Percentiles rank a stretch among this genome's conserved stretches.
These are phyloP conservation scores for Amanita pseudoporphyria DNA, from an alignment of 768 basidiomycete genomes.

Conservation along the genomic window DNA sequence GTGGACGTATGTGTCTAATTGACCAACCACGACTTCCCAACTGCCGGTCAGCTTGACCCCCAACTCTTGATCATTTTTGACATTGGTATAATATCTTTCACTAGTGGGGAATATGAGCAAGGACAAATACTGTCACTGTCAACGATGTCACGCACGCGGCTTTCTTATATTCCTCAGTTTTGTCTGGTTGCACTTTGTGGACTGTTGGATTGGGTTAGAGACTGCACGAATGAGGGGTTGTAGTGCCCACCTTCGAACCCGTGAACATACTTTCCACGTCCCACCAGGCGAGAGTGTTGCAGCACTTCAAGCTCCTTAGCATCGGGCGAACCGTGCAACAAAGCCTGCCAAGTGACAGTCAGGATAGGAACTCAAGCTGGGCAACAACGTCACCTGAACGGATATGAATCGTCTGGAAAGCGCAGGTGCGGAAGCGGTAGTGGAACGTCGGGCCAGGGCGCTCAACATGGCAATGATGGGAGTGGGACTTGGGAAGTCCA, in stretches of 20 bases:
- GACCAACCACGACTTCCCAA: conserved; percentile 88
- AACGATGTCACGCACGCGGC: conserved; percentile 55
- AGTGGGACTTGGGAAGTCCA: not conserved
- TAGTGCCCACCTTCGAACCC: conserved; percentile 68
- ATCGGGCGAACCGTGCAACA: conserved; percentile 90
- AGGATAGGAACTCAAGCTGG: conserved; percentile 13
- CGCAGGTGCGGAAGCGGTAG: conserved; percentile 15
- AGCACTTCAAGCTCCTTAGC: conserved; percentile 71
- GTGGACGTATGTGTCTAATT: conserved; percentile 73
- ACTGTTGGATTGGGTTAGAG: conserved; percentile 32
- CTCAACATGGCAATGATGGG: conserved; percentile 20
- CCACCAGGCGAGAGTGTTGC: conserved; percentile 85
- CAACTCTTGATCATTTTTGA: conserved; percentile 63
- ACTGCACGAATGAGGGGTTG: not conserved
- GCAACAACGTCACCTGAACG: conserved; percentile 40
- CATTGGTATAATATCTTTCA: conserved; percentile 74
- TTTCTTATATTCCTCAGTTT: conserved; percentile 73
- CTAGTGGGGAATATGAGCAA: conserved; percentile 26
- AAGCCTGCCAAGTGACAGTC: conserved; percentile 37
- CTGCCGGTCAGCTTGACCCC: conserved; percentile 87
- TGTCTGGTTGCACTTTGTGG: conserved; percentile 80
- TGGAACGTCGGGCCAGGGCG: conserved; percentile 22
- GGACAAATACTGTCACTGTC: conserved; percentile 2
- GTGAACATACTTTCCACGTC: conserved; percentile 90
- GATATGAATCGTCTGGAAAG: conserved; percentile 42